Percentiles rank a stretch among this genome's conserved stretches.
Conservation (phyloP, 306 rosid species). For the Delonix regia region DNA sequence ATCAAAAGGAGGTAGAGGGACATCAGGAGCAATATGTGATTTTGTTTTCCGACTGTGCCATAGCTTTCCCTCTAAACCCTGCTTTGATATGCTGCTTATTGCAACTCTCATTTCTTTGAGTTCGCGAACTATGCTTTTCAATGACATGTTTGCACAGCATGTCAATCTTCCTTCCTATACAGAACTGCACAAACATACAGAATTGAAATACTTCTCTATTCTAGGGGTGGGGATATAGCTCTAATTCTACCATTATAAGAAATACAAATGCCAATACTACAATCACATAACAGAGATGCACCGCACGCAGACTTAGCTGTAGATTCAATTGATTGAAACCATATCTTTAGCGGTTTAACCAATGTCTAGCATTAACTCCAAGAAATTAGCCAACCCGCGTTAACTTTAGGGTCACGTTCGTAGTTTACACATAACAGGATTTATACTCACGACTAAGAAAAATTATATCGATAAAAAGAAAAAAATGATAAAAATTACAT, state of each 20-base stretch:
- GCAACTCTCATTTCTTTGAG: constrained; percentile 65
- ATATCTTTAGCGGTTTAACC: not conserved
- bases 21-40: constrained; percentile 74
- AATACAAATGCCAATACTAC: constrained; percentile 23
- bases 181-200: constrained; percentile 32
- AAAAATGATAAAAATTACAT: not conserved
- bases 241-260: not conserved
- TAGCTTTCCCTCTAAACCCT: constrained; percentile 57
- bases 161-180: constrained; percentile 38
- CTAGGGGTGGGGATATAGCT: not conserved
- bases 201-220: not conserved
- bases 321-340: constrained; percentile 23
- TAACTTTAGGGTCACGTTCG: constrained; percentile 10
- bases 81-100: constrained; percentile 57
- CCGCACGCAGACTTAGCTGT: constrained; percentile 2
- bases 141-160: constrained; percentile 53
- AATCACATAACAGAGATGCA: not conserved
- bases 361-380: constrained; percentile 25
- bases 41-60: constrained; percentile 53
- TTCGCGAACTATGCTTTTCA: constrained; percentile 65
- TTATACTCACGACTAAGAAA: not conserved
- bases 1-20: constrained; percentile 29
- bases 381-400: constrained; percentile 25
- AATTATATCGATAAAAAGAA: too few species aligned
- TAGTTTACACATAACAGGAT: constrained; percentile 5